Evolutionary conservation across 176 grass and related monocot genomes (phyloP).

Genomic region (Chloris gayana): DNA sequence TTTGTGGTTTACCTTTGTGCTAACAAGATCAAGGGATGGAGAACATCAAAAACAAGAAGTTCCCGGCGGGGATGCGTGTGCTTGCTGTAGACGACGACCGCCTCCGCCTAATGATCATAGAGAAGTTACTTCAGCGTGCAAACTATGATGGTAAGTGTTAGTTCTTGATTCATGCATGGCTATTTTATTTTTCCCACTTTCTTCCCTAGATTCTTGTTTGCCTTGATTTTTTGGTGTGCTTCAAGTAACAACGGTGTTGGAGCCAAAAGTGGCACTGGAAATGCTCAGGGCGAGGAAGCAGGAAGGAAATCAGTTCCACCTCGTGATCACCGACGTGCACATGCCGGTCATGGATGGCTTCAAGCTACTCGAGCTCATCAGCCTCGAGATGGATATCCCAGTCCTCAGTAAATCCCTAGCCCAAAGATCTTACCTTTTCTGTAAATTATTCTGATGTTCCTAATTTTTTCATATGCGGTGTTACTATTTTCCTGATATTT

Average conservation of each 20-base stretch:
- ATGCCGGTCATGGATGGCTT: conserved; percentile 75
- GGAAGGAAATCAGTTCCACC: conserved; percentile 32
- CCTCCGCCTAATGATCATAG: conserved; percentile 55
- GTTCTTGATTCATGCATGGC: neutral
- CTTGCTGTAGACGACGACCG: conserved; percentile 67
- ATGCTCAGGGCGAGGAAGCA: conserved; percentile 52
- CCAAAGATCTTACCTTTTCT: neutral
- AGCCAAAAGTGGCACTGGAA: conserved; percentile 39
- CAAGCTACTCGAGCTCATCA: conserved; percentile 57
- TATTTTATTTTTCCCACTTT: neutral
- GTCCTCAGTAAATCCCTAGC: conserved; percentile 60
- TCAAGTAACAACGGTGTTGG: conserved; percentile 43
- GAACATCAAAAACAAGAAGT: conserved; percentile 13
- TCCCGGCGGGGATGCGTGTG: conserved; percentile 66
- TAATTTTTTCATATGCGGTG: neutral
- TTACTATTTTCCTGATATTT: neutral
- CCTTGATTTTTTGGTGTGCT: neutral
- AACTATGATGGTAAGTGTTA: conserved; percentile 56
- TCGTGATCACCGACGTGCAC: conserved; percentile 64
- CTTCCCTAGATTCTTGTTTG: neutral
- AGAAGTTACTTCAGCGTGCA: conserved; percentile 42
- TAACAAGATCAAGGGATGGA: neutral
- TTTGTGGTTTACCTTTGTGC: neutral
- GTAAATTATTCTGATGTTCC: neutral
- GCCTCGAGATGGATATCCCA: conserved; percentile 72